phyloP scores from a whole-genome alignment of 306 rosid genomes.

The Pachyrhizus erosus region DNA sequence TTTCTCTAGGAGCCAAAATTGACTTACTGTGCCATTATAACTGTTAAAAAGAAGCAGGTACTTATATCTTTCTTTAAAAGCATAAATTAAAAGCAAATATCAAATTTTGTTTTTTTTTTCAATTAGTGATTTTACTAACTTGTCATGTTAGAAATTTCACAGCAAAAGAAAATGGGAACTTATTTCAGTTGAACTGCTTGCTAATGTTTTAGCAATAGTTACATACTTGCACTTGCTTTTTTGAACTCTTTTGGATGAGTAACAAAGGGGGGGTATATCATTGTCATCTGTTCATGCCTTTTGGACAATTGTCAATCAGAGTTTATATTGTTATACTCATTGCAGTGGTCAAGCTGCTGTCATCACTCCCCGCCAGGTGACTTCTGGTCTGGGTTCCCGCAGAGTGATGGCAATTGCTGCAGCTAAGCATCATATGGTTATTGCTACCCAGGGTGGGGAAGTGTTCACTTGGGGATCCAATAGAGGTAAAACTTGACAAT shows the following conservation, averaged over 20 bases:
- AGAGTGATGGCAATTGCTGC: constrained; percentile 88
- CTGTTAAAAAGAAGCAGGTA: constrained; percentile 1
- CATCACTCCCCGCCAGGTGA: constrained; percentile 97
- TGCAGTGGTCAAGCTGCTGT: constrained; percentile 99
- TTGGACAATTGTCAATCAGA: constrained; percentile 37
- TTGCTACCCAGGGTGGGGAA: constrained; percentile 94
- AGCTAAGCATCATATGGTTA: constrained; percentile 96
- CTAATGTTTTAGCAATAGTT: not conserved
- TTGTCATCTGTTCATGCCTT: constrained; percentile 23
- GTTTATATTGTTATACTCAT: constrained; percentile 51
- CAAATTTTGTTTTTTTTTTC: not conserved
- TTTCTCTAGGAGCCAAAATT: not conserved
- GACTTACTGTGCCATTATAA: not conserved
- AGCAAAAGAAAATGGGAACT: constrained; percentile 12
- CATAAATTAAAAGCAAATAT: not conserved
- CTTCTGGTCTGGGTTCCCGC: constrained; percentile 83
- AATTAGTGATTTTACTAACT: not conserved
- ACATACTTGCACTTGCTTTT: not conserved
- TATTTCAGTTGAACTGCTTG: constrained; percentile 4
- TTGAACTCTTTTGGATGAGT: not conserved
- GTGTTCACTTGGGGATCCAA: constrained; percentile 99
- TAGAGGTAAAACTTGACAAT: constrained; percentile 76
- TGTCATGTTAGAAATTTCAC: not conserved
- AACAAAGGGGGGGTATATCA: not conserved
- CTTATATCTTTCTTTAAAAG: not conserved